These are phyloP conservation scores for Eucalyptus regnans DNA, from an alignment of 345 rosid species.

Conservation along the genomic window DNA sequence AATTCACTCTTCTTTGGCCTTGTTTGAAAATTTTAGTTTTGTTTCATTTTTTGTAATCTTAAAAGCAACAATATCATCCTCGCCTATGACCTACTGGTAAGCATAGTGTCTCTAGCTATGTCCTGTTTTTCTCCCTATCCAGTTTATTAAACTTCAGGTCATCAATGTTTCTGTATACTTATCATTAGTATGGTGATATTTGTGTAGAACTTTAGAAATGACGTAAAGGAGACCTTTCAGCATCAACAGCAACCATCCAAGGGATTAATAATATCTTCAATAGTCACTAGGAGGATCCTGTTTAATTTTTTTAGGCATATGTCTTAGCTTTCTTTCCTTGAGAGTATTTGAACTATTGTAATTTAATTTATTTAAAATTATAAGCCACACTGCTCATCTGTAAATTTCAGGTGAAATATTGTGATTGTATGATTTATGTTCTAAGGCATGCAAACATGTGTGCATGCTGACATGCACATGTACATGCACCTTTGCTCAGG, in stretches of 20 bases:
- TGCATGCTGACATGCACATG: too few species aligned
- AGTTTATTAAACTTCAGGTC: not conserved
- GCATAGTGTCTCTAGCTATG: not conserved
- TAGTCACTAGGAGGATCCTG: not conserved
- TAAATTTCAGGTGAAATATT: not conserved
- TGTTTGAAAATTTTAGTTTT: not conserved
- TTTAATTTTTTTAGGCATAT: not conserved
- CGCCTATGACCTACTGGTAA: slow-evolving; percentile 65
- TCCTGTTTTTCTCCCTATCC: too few species aligned
- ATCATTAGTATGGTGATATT: not conserved
- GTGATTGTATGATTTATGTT: not conserved
- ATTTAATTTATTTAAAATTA: too few species aligned
- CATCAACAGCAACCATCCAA: not conserved
- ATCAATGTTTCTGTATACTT: not conserved
- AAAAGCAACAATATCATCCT: slow-evolving; percentile 59
- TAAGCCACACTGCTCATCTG: not conserved
- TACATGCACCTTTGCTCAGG: too few species aligned
- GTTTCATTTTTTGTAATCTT: slow-evolving; percentile 25
- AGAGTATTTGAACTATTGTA: not conserved
- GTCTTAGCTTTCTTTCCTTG: too few species aligned
- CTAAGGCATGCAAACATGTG: too few species aligned
- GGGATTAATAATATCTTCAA: not conserved
- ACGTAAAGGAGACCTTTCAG: not conserved
- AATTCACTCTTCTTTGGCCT: not conserved
- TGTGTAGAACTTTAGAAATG: not conserved